A percentile compares a stretch with the other conserved stretches of the same genome.
Conservation (phyloP, 192 early-diverging fungal species). For the Chytriomyces hyalinus region DNA sequence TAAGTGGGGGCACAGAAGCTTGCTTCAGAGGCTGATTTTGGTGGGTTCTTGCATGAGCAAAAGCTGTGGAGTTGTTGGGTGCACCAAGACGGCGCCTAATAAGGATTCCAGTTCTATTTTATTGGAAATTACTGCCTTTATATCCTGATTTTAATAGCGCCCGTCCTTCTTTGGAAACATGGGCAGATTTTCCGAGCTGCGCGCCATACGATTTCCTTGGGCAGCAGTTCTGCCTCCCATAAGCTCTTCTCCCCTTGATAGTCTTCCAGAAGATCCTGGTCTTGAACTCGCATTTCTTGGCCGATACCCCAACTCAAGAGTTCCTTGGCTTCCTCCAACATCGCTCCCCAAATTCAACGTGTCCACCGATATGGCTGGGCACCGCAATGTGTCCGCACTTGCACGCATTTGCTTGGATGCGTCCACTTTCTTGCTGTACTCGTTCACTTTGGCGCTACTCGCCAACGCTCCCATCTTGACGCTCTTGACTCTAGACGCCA, state of each 20-base stretch:
- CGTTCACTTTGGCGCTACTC: not conserved
- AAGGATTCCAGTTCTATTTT: too few relatives aligned
- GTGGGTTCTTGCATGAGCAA: too few relatives aligned
- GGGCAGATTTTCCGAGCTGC: slow-evolving; percentile 9
- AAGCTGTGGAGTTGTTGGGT: too few relatives aligned
- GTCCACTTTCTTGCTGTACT: not conserved
- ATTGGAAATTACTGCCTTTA: too few relatives aligned
- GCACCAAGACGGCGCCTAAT: too few relatives aligned
- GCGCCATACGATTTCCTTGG: not conserved
- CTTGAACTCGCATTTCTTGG: not conserved
- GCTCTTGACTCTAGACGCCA: not conserved
- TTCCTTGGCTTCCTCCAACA: not conserved
- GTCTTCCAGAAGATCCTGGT: not conserved
- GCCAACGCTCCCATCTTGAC: not conserved
- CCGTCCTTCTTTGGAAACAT: slow-evolving; percentile 28
- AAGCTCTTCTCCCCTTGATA: too few relatives aligned
- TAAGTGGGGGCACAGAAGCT: too few relatives aligned
- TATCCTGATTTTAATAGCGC: not conserved
- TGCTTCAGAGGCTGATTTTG: too few relatives aligned
- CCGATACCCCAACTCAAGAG: not conserved
- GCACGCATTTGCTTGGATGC: not conserved
- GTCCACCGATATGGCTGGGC: not conserved
- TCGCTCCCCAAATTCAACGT: not conserved
- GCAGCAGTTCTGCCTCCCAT: too few relatives aligned
- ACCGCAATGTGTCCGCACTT: not conserved